These are phyloP conservation scores for Pseudocercospora musae DNA, from an alignment of 2,329 filamentous ascomycete species.

Conservation along the genomic window DNA sequence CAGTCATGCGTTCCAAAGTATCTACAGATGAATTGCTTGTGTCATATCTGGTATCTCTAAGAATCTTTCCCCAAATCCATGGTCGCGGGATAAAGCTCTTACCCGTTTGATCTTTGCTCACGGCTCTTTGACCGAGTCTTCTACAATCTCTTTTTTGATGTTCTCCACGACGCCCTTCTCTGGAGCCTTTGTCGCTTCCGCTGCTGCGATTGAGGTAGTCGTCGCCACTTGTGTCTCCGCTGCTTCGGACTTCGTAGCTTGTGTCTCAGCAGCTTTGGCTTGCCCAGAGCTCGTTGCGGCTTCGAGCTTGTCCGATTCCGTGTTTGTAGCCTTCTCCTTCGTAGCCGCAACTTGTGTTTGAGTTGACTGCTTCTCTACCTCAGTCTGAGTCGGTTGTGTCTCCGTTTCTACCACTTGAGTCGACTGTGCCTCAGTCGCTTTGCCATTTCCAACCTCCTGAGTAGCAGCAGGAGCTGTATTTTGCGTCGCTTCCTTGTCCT, in stretches of 20 bases:
- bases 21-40: neutral
- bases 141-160: neutral
- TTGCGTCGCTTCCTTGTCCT: neutral
- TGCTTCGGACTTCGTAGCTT: neutral
- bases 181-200: neutral
- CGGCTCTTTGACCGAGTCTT: neutral
- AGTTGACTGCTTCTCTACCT: neutral
- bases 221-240: neutral
- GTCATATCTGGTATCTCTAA: neutral
- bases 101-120: neutral
- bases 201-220: neutral
- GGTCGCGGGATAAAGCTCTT: neutral
- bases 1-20: neutral
- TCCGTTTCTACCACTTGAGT: neutral
- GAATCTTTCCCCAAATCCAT: neutral
- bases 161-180: neutral
- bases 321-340: neutral
- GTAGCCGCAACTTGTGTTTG: neutral
- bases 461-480: neutral
- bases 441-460: neutral
- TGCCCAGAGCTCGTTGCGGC: neutral
- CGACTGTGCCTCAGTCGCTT: neutral
- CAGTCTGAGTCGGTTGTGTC: neutral
- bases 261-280: neutral
- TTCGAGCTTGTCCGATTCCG: neutral